A percentile compares a stretch with the other conserved stretches of the same genome.
These are phyloP conservation scores for Sarcodon sp. DNA, from an alignment of 768 basidiomycete species.

Conservation along the genomic window DNA sequence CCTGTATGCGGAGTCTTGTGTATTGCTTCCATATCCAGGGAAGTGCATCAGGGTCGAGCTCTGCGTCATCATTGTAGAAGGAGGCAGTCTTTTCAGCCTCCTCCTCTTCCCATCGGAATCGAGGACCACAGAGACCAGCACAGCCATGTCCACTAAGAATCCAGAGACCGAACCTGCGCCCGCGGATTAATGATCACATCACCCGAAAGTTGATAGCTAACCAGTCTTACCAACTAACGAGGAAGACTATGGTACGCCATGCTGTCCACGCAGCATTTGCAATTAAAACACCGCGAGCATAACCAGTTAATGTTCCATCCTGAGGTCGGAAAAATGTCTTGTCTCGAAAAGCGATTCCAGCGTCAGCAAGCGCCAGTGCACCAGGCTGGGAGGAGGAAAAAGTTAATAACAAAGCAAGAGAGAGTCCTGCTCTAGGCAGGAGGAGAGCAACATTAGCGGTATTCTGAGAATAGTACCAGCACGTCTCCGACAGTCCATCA, in stretches of 20 bases:
- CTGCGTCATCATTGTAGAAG: constrained; percentile 28
- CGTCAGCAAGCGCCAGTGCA: constrained; percentile 31
- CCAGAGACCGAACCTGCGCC: constrained; percentile 63
- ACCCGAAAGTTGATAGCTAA: background rate
- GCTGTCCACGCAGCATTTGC: constrained; percentile 76
- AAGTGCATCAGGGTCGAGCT: constrained; percentile 32
- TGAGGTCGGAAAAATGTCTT: constrained; percentile 55
- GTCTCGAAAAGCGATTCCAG: constrained; percentile 43
- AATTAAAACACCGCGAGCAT: constrained; percentile 68
- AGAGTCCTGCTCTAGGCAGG: constrained; percentile 71
- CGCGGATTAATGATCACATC: background rate
- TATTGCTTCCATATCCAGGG: constrained; percentile 74
- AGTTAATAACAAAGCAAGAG: constrained; percentile 56
- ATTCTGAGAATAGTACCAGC: constrained; percentile 77
- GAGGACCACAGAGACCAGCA: constrained; percentile 76
- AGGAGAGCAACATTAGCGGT: constrained; percentile 71
- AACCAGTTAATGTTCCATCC: constrained; percentile 58
- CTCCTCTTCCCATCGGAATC: constrained; percentile 77
- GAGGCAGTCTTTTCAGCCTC: constrained; percentile 48
- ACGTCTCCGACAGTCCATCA: constrained; percentile 70
- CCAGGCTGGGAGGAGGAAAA: constrained; percentile 40
- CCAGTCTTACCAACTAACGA: constrained; percentile 51
- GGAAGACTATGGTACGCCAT: constrained; percentile 58
- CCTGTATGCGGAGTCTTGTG: constrained; percentile 59
- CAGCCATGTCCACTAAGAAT: constrained; percentile 62